phyloP scores from a whole-genome alignment of 352 stramenopile species.

The Phytophthora crassamura region DNA sequence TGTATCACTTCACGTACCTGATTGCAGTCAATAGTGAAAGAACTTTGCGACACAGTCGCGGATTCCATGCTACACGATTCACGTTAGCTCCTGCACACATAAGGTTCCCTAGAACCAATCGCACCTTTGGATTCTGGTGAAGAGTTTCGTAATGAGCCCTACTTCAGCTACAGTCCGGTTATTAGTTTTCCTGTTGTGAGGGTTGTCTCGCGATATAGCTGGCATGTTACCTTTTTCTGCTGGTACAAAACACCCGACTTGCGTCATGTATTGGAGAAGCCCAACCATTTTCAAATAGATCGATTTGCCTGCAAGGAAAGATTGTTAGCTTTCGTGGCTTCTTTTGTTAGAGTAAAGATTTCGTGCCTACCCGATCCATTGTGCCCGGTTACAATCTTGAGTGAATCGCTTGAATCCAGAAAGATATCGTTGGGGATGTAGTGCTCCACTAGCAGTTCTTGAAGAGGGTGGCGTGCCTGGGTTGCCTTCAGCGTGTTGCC shows the following conservation, averaged over 20 bases:
- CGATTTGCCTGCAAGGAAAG: conserved; percentile 73
- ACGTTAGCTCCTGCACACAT: conserved; percentile 9
- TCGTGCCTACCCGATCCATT: conserved; percentile 83
- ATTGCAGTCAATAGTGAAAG: conserved; percentile 90
- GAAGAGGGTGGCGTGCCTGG: conserved; percentile 78
- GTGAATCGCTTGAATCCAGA: conserved; percentile 46
- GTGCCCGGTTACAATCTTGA: conserved; percentile 82
- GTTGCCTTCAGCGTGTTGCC: conserved; percentile 57
- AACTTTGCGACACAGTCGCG: conserved; percentile 75
- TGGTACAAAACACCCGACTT: conserved; percentile 86
- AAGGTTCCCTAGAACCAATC: neutral
- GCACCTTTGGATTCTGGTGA: conserved; percentile 85
- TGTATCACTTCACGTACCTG: conserved; percentile 51
- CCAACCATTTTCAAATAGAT: conserved; percentile 89
- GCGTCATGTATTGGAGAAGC: conserved; percentile 84
- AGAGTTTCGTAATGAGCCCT: conserved; percentile 79
- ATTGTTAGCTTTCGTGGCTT: neutral
- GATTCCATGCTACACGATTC: conserved; percentile 69
- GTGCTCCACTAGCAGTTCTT: conserved; percentile 84
- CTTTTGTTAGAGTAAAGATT: neutral
- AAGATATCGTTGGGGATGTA: conserved; percentile 86
- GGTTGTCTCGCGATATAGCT: neutral
- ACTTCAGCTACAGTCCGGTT: conserved; percentile 56
- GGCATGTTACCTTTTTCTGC: conserved; percentile 59
- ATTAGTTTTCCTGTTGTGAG: conserved; percentile 7